phyloP scores from a whole-genome alignment of 2,329 filamentous ascomycete genomes.

The Colletotrichum sp. region DNA sequence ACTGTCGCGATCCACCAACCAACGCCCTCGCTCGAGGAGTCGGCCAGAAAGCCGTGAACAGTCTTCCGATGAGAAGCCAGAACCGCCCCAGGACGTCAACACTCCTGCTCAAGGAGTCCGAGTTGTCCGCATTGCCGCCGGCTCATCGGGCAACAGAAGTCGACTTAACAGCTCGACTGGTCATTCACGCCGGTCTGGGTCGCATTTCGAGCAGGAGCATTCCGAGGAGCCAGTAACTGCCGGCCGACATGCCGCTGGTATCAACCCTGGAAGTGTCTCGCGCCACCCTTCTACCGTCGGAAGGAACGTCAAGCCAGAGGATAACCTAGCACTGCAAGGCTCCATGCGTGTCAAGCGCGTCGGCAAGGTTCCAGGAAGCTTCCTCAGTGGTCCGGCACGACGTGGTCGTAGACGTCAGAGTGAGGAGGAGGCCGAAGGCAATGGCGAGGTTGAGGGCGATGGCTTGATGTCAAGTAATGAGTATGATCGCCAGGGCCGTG shows the following conservation, averaged over 20 bases:
- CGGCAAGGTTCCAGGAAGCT: slow-evolving; percentile 76
- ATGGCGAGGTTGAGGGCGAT: slow-evolving; percentile 50
- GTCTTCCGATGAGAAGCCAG: slow-evolving; percentile 43
- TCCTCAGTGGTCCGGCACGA: slow-evolving; percentile 80
- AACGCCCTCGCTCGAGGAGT: slow-evolving; percentile 35
- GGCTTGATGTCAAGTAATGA: slow-evolving; percentile 45
- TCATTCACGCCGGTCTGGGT: slow-evolving; percentile 39
- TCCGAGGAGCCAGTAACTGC: slow-evolving; percentile 56
- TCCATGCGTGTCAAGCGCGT: slow-evolving; percentile 81
- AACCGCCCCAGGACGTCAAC: slow-evolving; percentile 49
- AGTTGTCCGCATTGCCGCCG: slow-evolving; percentile 59
- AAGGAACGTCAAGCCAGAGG: slow-evolving; percentile 56
- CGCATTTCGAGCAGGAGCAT: slow-evolving; percentile 51
- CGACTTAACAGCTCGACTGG: slow-evolving; percentile 38
- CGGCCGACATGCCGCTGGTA: slow-evolving; percentile 49
- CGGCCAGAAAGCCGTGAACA: slow-evolving; percentile 47
- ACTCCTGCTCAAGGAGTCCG: slow-evolving; percentile 58
- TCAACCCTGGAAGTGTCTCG: slow-evolving; percentile 58
- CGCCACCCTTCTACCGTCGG: slow-evolving; percentile 56
- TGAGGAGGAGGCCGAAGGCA: slow-evolving; percentile 65
- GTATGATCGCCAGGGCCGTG: slow-evolving; percentile 42
- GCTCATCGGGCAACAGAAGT: slow-evolving; percentile 53
- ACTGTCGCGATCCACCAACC: slow-evolving; percentile 40
- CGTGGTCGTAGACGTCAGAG: slow-evolving; percentile 73
- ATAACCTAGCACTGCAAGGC: slow-evolving; percentile 71